Conservation (phyloP, 495 filamentous ascomycete species). For the Echria macrotheca region DNA sequence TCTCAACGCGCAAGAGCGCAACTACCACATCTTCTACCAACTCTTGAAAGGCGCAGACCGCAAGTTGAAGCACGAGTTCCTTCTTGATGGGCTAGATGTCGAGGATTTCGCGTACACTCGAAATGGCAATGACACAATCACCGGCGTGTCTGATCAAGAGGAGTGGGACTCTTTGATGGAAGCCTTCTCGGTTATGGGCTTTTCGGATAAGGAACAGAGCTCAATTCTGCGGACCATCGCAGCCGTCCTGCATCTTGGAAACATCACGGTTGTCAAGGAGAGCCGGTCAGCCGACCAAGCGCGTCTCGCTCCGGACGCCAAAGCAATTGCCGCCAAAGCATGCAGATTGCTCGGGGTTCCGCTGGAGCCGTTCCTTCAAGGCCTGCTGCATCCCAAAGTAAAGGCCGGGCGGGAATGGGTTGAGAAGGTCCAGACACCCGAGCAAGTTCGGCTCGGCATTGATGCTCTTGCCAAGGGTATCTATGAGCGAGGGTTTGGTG, state of each 20-base stretch:
- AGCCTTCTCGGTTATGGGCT: slow-evolving; percentile 92
- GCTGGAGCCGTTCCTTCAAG: slow-evolving; percentile 76
- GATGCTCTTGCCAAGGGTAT: slow-evolving; percentile 96
- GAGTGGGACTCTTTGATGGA: slow-evolving; percentile 90
- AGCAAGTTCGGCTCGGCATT: slow-evolving; percentile 84
- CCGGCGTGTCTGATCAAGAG: slow-evolving; percentile 82
- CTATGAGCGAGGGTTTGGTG: slow-evolving; percentile 92
- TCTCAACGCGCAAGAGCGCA: slow-evolving; percentile 79
- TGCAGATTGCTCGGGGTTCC: slow-evolving; percentile 82
- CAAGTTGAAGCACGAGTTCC: slow-evolving; percentile 65
- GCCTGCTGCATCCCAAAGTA: slow-evolving; percentile 84
- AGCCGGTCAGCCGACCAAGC: slow-evolving; percentile 89
- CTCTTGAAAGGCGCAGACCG: slow-evolving; percentile 76
- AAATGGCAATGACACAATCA: slow-evolving; percentile 84
- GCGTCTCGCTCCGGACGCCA: slow-evolving; percentile 65
- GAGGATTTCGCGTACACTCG: slow-evolving; percentile 88
- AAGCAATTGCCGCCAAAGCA: slow-evolving; percentile 65
- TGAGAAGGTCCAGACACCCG: slow-evolving; percentile 93
- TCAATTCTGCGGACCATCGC: slow-evolving; percentile 83
- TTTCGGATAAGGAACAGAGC: slow-evolving; percentile 77
- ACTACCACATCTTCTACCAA: slow-evolving; percentile 98
- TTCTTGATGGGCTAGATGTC: slow-evolving; percentile 65
- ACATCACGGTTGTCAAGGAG: slow-evolving; percentile 82
- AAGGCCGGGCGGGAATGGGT: slow-evolving; percentile 98
- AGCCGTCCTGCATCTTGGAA: slow-evolving; percentile 88